These are phyloP conservation scores for Pythium chondricola DNA, from an alignment of 352 stramenopile genomes.

Conservation along the genomic window DNA sequence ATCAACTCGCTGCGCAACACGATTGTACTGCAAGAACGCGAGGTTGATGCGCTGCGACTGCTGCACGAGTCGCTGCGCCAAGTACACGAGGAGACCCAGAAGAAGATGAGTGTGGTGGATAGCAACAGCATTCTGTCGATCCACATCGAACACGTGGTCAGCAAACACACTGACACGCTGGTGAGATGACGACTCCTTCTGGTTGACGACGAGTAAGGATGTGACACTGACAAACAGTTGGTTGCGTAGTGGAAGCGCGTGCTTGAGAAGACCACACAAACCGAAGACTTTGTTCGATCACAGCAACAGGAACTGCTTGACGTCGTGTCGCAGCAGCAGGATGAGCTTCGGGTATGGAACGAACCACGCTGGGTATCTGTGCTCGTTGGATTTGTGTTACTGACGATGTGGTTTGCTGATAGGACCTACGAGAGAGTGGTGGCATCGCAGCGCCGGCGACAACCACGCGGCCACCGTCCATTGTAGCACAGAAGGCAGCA, in stretches of 20 bases:
- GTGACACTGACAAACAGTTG: no score
- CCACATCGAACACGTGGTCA: conserved; percentile 62
- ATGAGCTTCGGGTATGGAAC: conserved; percentile 7
- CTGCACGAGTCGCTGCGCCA: conserved; percentile 53
- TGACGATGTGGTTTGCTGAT: neutral
- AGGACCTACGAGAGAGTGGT: conserved; percentile 5
- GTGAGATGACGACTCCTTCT: no score
- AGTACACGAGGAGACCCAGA: conserved; percentile 45
- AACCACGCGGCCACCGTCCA: neutral
- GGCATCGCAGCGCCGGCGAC: neutral
- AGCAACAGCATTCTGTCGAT: conserved; percentile 46
- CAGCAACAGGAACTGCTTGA: conserved; percentile 11
- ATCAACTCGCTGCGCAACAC: conserved; percentile 42
- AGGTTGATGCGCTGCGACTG: conserved; percentile 50
- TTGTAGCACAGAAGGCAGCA: neutral
- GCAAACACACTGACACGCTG: conserved; percentile 58
- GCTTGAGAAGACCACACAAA: conserved; percentile 23
- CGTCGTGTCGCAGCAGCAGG: conserved; percentile 10
- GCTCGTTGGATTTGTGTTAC: neutral
- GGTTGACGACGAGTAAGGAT: no score
- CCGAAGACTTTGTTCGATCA: conserved; percentile 4
- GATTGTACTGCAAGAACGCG: conserved; percentile 44
- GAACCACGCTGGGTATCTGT: neutral
- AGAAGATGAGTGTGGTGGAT: conserved; percentile 55
- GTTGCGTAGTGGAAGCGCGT: conserved; percentile 43